Conservation (phyloP, 495 filamentous ascomycete species). For the Penicillium canescens region DNA sequence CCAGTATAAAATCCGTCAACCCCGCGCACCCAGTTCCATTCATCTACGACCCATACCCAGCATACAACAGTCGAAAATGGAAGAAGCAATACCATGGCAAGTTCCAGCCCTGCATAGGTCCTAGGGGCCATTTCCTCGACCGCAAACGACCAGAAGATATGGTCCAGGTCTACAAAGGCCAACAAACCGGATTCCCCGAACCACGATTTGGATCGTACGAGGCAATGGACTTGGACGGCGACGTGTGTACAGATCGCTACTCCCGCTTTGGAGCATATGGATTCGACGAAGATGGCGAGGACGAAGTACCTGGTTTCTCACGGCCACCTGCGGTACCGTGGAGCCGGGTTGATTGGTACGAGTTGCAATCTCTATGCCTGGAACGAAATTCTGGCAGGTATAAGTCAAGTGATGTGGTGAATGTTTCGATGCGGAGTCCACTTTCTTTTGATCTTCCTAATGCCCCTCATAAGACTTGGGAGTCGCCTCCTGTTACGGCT, state of each 20-base stretch:
- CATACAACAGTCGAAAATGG: constrained; percentile 50
- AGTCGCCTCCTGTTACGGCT: neutral
- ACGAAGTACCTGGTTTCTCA: constrained; percentile 17
- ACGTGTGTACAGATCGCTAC: constrained; percentile 56
- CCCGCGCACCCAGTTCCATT: constrained; percentile 20
- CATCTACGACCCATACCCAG: constrained; percentile 53
- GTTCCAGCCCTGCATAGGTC: constrained; percentile 45
- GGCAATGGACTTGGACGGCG: constrained; percentile 43
- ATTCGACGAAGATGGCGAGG: constrained; percentile 33
- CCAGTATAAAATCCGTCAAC: constrained; percentile 9
- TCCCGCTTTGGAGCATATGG: constrained; percentile 55
- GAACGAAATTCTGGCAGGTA: constrained; percentile 63
- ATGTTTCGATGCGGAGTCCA: constrained; percentile 11
- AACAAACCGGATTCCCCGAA: constrained; percentile 37
- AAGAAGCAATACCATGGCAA: constrained; percentile 39
- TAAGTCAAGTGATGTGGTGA: constrained; percentile 1
- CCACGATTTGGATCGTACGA: constrained; percentile 50
- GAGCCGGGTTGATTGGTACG: constrained; percentile 69
- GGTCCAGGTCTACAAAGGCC: constrained; percentile 43
- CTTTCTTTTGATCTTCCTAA: constrained; percentile 19
- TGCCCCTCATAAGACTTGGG: constrained; percentile 5
- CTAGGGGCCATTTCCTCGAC: constrained; percentile 45
- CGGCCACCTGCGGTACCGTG: constrained; percentile 51
- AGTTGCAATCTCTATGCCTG: constrained; percentile 64
- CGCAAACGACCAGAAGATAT: constrained; percentile 45